Conservation (phyloP, 2,329 filamentous ascomycete genomes). For the Huntiella decipiens region DNA sequence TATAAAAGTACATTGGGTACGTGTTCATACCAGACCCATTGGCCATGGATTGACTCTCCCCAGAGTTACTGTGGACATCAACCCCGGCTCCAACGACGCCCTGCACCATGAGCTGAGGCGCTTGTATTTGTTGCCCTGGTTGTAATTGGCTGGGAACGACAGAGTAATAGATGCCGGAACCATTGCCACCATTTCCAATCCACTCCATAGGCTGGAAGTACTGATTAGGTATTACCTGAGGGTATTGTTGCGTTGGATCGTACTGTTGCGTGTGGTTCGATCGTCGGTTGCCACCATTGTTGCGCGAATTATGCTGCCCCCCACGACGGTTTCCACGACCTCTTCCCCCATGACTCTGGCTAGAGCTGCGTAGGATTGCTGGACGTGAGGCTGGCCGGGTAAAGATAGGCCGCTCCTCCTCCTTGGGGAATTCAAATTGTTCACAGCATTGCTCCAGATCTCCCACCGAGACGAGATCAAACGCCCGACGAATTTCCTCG, state of each 20-base stretch:
- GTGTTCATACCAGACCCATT: no score
- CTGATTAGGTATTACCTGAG: conserved; percentile 9
- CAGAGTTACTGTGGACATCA: no score
- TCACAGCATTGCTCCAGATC: conserved; percentile 74
- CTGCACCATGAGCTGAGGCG: no score
- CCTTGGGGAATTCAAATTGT: conserved; percentile 70
- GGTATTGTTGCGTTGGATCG: conserved; percentile 12
- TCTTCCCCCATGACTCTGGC: conserved; percentile 34
- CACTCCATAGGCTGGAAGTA: conserved; percentile 17
- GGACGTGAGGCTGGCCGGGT: conserved; percentile 37
- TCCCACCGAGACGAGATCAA: conserved; percentile 58
- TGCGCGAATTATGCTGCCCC: conserved; percentile 25
- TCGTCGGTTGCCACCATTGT: conserved; percentile 28
- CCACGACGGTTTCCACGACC: conserved; percentile 21
- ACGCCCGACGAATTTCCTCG: conserved; percentile 72
- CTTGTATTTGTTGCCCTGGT: no score
- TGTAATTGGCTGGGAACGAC: no score
- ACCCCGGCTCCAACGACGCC: no score
- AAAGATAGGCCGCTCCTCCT: conserved; percentile 44
- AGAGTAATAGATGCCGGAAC: no score
- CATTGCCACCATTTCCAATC: background rate
- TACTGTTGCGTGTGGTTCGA: conserved; percentile 36
- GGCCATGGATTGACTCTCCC: no score
- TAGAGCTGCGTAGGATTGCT: conserved; percentile 39
- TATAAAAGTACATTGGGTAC: no score